phyloP scores from a whole-genome alignment of 225 moss, liverwort and hornwort genomes.

The Physcomitrellopsis africana region DNA sequence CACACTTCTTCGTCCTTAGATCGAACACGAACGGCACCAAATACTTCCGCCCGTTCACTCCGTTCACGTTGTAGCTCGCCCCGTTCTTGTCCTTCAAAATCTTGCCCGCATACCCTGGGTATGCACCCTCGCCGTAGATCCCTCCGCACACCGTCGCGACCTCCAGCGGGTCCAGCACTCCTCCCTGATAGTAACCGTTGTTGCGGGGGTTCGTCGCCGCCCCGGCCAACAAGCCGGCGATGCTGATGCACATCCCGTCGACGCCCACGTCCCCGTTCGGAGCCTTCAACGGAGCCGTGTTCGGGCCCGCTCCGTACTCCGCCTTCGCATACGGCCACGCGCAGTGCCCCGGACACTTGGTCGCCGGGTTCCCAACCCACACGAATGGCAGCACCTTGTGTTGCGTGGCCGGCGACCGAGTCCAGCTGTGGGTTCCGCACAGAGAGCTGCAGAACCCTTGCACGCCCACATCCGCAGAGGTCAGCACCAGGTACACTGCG shows the following conservation, averaged over 20 bases:
- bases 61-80: constrained; percentile 52
- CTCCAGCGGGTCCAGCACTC: constrained; percentile 22
- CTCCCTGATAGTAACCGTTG: constrained; percentile 47
- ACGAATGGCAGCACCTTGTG: constrained; percentile 46
- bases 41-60: constrained; percentile 28
- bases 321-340: constrained; percentile 60
- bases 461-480: constrained; percentile 46
- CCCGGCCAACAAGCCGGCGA: constrained; percentile 46
- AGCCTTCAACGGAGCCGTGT: constrained; percentile 39
- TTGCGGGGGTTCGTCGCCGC: constrained; percentile 45
- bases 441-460: constrained; percentile 54
- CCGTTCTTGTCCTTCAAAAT: constrained; percentile 24
- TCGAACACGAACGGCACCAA: constrained; percentile 48
- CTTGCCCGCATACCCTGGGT: constrained; percentile 49
- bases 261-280: constrained; percentile 51
- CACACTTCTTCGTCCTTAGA: constrained; percentile 35
- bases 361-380: constrained; percentile 59
- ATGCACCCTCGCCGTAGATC: constrained; percentile 44
- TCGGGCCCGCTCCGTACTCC: constrained; percentile 34
- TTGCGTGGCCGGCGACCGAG: constrained; percentile 20
- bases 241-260: constrained; percentile 62
- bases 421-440: constrained; percentile 54
- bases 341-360: constrained; percentile 45
- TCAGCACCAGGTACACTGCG: constrained; percentile 50
- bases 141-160: constrained; percentile 50